Percentiles rank a stretch among this genome's conserved stretches.
These are phyloP conservation scores for Fusarium irregulare DNA, from an alignment of 2,329 filamentous ascomycete genomes.

Conservation along the genomic window DNA sequence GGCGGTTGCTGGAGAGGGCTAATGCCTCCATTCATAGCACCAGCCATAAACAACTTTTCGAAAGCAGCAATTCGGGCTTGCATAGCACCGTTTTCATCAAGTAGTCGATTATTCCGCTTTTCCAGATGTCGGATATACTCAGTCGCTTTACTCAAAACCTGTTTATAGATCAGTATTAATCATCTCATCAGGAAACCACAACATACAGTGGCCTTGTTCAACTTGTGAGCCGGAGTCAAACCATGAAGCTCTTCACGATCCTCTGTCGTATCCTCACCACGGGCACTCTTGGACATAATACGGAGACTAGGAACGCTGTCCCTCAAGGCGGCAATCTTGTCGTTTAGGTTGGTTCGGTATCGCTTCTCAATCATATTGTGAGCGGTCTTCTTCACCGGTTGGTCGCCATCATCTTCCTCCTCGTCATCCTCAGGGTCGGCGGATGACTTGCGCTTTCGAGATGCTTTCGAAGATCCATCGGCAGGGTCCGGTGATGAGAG, in stretches of 20 bases:
- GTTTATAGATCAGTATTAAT: conserved; percentile 12
- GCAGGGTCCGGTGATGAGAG: conserved; percentile 70
- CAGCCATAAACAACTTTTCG: conserved; percentile 82
- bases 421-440: conserved; percentile 60
- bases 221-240: conserved; percentile 87
- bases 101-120: conserved; percentile 84
- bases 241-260: conserved; percentile 82
- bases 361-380: conserved; percentile 99
- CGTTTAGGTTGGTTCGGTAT: conserved; percentile 95
- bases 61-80: conserved; percentile 81
- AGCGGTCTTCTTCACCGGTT: conserved; percentile 83
- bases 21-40: conserved; percentile 74
- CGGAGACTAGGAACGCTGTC: conserved; percentile 93
- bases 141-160: conserved; percentile 90
- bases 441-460: conserved; percentile 77
- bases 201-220: conserved; percentile 92
- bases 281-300: conserved; percentile 79
- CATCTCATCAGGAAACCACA: neutral
- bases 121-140: conserved; percentile 96
- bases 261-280: conserved; percentile 74
- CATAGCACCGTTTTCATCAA: conserved; percentile 83
- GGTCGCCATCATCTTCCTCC: conserved; percentile 70
- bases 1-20: conserved; percentile 66
- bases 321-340: conserved; percentile 92
- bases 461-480: conserved; percentile 58